Base-by-base conservation (phyloP, 73 alveolate species). In the Uronychia binucleata region DNA sequence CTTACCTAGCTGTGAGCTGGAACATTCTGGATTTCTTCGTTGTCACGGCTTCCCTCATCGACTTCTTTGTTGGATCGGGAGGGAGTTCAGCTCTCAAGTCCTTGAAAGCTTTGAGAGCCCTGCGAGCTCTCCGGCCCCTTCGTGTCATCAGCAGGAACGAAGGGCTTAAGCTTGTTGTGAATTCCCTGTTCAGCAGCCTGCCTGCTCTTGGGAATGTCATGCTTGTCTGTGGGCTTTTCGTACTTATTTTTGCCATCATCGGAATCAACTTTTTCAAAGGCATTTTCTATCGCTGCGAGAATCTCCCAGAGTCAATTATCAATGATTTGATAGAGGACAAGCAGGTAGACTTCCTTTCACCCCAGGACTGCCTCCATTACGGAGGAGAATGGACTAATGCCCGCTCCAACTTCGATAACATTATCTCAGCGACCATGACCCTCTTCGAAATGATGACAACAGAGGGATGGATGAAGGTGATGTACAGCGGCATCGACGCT, bases 231-330 rank as follows among this genome's bases (percentile, higher is more conserved):
- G 81, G 83, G 28, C 83, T 76, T 14, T 31, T 57, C 34, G 31
- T 80, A n/a, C 79, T 78, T 34, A 84, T 84, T 28, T 84, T 84
- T 77, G 91, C 91, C 11, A 84, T 84, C 19, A 30, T 84, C 28
- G 81, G 83, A 26, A 85, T 86, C 58, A 86, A 79, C 59, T 57
- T 59, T 0, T 79, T 86, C 33, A 77, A 78, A 57, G 92, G 92
- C 0, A 86, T 57, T 27, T 67, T 86, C 77, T 86, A 26, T 60
- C 59, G 33, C 31, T 86, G 92, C 79, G 30, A 77, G 13, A 27
- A 28, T 11, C 67, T 19, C 67, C 5, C 5, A 46, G 67, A 46
- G 19, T 46, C 19, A 19, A 46, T 5, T 46, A 30, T 31, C 0
- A 85, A 32, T 8, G 5, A 25, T 33, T 0, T 0, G 34, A 86